Conservation (phyloP, 2,329 filamentous ascomycete species). For the Talaromyces verruculosus region DNA sequence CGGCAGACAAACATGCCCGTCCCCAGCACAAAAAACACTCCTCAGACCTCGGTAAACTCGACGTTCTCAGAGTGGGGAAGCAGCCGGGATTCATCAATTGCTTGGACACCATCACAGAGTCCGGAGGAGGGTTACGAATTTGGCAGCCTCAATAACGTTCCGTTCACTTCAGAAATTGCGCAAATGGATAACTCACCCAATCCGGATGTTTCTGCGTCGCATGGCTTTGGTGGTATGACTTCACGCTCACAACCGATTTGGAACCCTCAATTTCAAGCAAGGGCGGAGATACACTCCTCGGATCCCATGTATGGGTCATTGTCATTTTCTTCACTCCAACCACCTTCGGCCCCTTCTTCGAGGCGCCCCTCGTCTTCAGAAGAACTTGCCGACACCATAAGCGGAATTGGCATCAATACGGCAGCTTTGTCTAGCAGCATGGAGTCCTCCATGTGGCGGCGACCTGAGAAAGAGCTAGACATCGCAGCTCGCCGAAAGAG, state of each 20-base stretch:
- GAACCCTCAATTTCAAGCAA: constrained; percentile 26
- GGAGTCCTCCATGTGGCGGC: constrained; percentile 35
- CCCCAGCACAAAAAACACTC: constrained; percentile 22
- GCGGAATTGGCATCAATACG: constrained; percentile 39
- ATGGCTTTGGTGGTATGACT: constrained; percentile 16
- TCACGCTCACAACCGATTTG: constrained; percentile 29
- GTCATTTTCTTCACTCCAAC: constrained; percentile 34
- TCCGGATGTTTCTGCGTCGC: constrained; percentile 19
- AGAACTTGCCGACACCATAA: constrained; percentile 35
- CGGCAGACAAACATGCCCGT: constrained; percentile 32
- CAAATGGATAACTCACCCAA: constrained; percentile 25
- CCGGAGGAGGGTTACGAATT: constrained; percentile 30
- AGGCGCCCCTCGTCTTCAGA: constrained; percentile 37
- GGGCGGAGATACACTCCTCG: constrained; percentile 26
- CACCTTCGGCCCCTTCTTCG: constrained; percentile 31
- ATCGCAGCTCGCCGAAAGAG: constrained; percentile 49
- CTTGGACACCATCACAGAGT: constrained; percentile 32
- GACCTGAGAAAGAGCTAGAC: constrained; percentile 44
- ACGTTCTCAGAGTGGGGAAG: constrained; percentile 33
- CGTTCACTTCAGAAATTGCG: constrained; percentile 27
- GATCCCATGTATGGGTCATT: constrained; percentile 35
- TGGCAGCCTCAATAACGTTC: constrained; percentile 25
- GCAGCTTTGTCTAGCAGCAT: constrained; percentile 29
- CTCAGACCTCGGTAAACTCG: constrained; percentile 26
- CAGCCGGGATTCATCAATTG: constrained; percentile 29